These are phyloP conservation scores for Ustilago hordei DNA, from an alignment of 1,284 basidiomycete genomes.

Conservation along the genomic window DNA sequence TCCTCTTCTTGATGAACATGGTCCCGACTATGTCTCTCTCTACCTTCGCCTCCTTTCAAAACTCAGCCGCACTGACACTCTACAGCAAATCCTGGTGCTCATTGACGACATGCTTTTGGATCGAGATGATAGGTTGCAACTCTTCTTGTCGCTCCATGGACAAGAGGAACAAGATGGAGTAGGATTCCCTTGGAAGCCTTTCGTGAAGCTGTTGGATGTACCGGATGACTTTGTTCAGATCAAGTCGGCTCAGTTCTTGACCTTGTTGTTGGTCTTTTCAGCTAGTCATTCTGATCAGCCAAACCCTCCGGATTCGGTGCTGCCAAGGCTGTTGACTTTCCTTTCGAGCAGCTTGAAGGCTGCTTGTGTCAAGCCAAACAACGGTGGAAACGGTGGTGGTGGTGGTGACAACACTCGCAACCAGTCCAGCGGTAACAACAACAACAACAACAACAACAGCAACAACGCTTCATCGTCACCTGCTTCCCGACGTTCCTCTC, in stretches of 20 bases:
- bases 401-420: slow-evolving; percentile 8
- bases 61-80: slow-evolving; percentile 89
- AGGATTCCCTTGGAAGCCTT: slow-evolving; percentile 84
- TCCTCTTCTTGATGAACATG: slow-evolving; percentile 72
- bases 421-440: slow-evolving; percentile 3
- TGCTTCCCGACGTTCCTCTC: slow-evolving; percentile 35
- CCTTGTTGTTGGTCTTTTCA: slow-evolving; percentile 76
- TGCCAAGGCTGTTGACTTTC: slow-evolving; percentile 51
- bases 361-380: slow-evolving; percentile 32
- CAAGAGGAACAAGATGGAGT: slow-evolving; percentile 70
- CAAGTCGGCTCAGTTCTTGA: slow-evolving; percentile 87
- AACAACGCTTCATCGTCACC: slow-evolving; percentile 23
- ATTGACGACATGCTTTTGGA: slow-evolving; percentile 89
- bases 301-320: slow-evolving; percentile 34
- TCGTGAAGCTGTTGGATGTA: slow-evolving; percentile 83
- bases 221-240: slow-evolving; percentile 93
- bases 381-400: slow-evolving; percentile 2
- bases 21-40: slow-evolving; percentile 79
- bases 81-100: slow-evolving; percentile 90
- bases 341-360: slow-evolving; percentile 39
- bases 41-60: slow-evolving; percentile 93
- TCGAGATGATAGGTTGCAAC: slow-evolving; percentile 66
- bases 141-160: slow-evolving; percentile 63
- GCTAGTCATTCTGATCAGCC: slow-evolving; percentile 37
- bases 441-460: slow-evolving; percentile 1